Evolutionary conservation across 345 rosid genomes (phyloP), one percentile per base, ranked within the genome.

Genomic region (Aquilaria yunnanensis): DNA sequence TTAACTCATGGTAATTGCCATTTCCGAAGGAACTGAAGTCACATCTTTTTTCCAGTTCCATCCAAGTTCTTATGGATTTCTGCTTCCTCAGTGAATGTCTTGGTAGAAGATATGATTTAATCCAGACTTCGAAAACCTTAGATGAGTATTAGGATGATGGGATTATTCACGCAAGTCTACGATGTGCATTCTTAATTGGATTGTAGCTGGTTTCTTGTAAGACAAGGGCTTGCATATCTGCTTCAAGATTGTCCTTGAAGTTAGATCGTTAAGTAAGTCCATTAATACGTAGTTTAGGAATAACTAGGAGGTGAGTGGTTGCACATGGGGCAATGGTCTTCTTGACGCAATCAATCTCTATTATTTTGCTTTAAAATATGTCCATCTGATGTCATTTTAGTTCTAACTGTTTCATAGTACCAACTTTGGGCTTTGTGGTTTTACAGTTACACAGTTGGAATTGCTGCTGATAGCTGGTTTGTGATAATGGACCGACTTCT

Each of bases 401-500:
- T 59, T 45, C 9, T 45, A 3, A 14, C 1, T 29, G 32, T 58
- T 9, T 58, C n/a, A 5, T 10, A 23, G 12, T 9, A 32, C 12
- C 54, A 32, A 12, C 14, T 60, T 71, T 75, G 66, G 67, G 57
- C 56, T 37, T 5, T 37, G 5, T 62, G 56, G 54, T 71, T 71
- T 53, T 16, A 16, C 82, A 92, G 98, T 67, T 68, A 67, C 68
- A 80, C 89, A 3, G 60, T 60, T 50, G 73, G 90, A 43, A 32
- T 31, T 3, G 96, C 98, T 56, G 84, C 98, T 12, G 91, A 79
- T 65, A 80, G 86, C 65, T 89, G 96, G 96, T 43, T 31, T 59
- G 77, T 85, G 16, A 66, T 85, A 65, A 87, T 92, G 96, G 98
- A 92, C 73, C 85, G 89, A 1, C 51, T 71, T 54, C 82, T 92